phyloP scores from a whole-genome alignment of 2,329 filamentous ascomycete genomes.

The Aspergillus quadrilineatus region DNA sequence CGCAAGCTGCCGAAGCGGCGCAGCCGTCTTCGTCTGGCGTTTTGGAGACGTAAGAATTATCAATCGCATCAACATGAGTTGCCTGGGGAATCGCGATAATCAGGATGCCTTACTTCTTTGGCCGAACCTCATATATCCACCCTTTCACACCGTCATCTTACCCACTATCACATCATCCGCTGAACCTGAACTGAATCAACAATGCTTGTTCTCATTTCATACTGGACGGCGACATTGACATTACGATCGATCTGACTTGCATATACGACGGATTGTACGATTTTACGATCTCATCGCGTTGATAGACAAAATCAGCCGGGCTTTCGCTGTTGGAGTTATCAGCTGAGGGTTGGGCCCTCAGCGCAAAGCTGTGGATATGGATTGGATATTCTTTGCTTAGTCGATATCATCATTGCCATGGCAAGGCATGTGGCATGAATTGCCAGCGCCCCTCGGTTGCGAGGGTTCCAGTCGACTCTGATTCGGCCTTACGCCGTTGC shows the following conservation, averaged over 20 bases:
- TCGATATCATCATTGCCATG: neutral
- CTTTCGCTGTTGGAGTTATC: neutral
- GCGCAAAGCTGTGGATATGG: neutral
- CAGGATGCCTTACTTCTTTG: neutral
- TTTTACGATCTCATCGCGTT: constrained; percentile 27
- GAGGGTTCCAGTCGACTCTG: too few species aligned
- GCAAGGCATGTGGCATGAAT: too few species aligned
- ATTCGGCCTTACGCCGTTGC: too few species aligned
- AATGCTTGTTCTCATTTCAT: constrained; percentile 4
- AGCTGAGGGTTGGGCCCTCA: neutral
- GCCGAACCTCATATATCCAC: neutral
- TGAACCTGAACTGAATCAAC: too few species aligned
- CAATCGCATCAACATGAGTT: constrained; percentile 31
- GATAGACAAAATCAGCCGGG: constrained; percentile 12
- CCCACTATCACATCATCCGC: too few species aligned
- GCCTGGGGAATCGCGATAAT: constrained; percentile 32
- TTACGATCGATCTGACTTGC: constrained; percentile 22
- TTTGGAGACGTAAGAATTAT: constrained; percentile 41
- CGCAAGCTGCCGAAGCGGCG: constrained; percentile 37
- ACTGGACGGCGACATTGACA: constrained; percentile 24
- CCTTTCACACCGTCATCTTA: neutral
- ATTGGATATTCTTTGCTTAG: neutral
- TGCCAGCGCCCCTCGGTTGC: too few species aligned
- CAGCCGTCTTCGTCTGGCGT: constrained; percentile 42
- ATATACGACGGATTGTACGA: constrained; percentile 31